Evolutionary conservation across 2,329 filamentous ascomycete genomes (phyloP).

Genomic region (Ophiocordyceps camponoti-leonardi): DNA sequence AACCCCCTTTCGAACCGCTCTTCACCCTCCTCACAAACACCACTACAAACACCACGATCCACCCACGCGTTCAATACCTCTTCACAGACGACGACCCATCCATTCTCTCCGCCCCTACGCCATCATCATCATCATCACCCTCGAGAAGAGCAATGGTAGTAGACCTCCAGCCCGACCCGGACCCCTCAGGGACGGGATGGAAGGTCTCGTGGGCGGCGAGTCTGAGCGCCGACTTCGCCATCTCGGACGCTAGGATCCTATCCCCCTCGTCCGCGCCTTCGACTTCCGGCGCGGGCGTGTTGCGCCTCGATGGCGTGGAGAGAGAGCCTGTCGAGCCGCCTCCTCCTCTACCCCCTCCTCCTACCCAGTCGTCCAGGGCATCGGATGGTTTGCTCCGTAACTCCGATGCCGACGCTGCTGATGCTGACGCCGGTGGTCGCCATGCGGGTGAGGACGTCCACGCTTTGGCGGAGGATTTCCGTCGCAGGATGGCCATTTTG

Average conservation of each 20-base stretch:
- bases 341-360: conserved; percentile 3
- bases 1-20: conserved; percentile 52
- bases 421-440: conserved; percentile 7
- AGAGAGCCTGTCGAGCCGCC: conserved; percentile 15
- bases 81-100: conserved; percentile 85
- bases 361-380: conserved; percentile 2
- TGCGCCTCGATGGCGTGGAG: conserved; percentile 20
- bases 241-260: conserved; percentile 30
- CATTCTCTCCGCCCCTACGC: conserved; percentile 38
- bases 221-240: conserved; percentile 56
- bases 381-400: conserved; percentile 1
- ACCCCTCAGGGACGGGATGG: conserved; percentile 23
- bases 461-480: conserved; percentile 37
- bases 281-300: conserved; percentile 10
- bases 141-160: conserved; percentile 34
- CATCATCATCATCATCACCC: conserved; percentile 21
- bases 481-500: conserved; percentile 36
- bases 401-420: not conserved
- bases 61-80: conserved; percentile 80
- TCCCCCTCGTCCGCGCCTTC: conserved; percentile 9
- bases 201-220: conserved; percentile 52
- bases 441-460: conserved; percentile 28
- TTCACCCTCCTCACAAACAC: conserved; percentile 73
- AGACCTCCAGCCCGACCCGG: conserved; percentile 29
- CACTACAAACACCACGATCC: conserved; percentile 55